A percentile compares a stretch with the other conserved stretches of the same genome.
phyloP scores from a whole-genome alignment of 495 filamentous ascomycete species.

The Aspergillus carlsbadensis region DNA sequence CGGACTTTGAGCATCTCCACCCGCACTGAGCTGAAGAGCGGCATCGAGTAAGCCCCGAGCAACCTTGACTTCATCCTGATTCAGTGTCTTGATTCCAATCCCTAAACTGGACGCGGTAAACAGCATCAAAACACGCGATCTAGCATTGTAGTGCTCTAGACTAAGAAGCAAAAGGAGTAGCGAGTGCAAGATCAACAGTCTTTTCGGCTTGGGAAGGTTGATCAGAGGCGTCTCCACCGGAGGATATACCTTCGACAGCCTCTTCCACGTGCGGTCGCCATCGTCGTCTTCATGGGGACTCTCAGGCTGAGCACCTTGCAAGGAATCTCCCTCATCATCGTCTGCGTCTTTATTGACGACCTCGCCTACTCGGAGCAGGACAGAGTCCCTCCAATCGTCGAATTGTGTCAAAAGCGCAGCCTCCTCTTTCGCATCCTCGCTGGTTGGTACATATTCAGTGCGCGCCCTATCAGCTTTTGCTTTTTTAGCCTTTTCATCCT shows the following conservation, averaged over 20 bases:
- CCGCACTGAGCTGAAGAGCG: constrained; percentile 66
- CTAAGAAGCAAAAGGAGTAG: constrained; percentile 74
- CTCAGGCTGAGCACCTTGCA: constrained; percentile 17
- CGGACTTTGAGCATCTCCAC: constrained; percentile 65
- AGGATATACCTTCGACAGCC: constrained; percentile 42
- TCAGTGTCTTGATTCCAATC: constrained; percentile 61
- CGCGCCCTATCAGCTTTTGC: constrained; percentile 3
- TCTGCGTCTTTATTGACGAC: constrained; percentile 60
- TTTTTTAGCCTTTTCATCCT: constrained; percentile 9
- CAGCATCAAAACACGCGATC: constrained; percentile 73
- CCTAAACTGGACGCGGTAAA: constrained; percentile 66
- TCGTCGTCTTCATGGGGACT: constrained; percentile 24
- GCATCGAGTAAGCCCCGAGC: constrained; percentile 72
- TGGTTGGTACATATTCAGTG: constrained; percentile 19
- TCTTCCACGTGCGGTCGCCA: constrained; percentile 26
- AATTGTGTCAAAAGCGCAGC: constrained; percentile 51
- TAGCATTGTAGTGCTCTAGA: constrained; percentile 75
- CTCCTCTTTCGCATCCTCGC: constrained; percentile 35
- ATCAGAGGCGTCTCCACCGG: constrained; percentile 46
- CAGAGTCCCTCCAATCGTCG: constrained; percentile 62
- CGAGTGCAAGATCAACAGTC: constrained; percentile 53
- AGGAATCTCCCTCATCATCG: constrained; percentile 21
- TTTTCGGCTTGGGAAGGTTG: constrained; percentile 38
- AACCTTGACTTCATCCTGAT: constrained; percentile 71
- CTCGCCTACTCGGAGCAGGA: constrained; percentile 62